phyloP scores from a whole-genome alignment of 805 yeast genomes.

The Starmerella floricola region DNA sequence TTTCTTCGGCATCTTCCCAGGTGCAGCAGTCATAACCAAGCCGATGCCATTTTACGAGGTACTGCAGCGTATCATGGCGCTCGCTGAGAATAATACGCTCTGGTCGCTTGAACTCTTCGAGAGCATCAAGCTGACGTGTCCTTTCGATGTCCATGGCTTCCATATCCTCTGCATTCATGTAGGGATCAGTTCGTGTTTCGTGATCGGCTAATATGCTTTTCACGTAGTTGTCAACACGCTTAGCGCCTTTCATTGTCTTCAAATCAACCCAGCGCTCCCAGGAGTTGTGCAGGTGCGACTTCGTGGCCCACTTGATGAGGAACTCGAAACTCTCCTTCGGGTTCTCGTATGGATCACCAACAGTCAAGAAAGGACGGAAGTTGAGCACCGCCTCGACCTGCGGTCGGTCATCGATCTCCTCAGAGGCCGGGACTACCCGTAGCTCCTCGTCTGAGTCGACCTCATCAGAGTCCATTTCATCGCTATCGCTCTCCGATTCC shows the following conservation, averaged over 20 bases:
- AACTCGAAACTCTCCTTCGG: constrained; percentile 51
- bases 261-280: constrained; percentile 63
- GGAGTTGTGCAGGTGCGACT: constrained; percentile 86
- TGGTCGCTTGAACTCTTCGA: constrained; percentile 69
- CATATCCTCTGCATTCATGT: constrained; percentile 78
- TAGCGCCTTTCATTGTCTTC: constrained; percentile 52
- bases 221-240: constrained; percentile 82
- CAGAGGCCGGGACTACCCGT: not conserved
- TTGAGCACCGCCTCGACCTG: constrained; percentile 44
- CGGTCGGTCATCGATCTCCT: constrained; percentile 14
- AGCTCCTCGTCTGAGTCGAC: constrained; percentile 5
- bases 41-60: constrained; percentile 87
- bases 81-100: constrained; percentile 84
- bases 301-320: constrained; percentile 68
- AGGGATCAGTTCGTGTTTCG: constrained; percentile 65
- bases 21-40: constrained; percentile 90
- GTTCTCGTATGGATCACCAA: constrained; percentile 31
- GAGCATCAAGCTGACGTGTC: constrained; percentile 72
- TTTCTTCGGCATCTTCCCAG: constrained; percentile 87
- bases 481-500: constrained; percentile 4
- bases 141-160: constrained; percentile 88
- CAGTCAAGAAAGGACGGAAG: constrained; percentile 35
- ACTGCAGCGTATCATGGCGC: constrained; percentile 48
- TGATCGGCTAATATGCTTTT: constrained; percentile 60
- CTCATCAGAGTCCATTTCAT: constrained; percentile 4